These are phyloP conservation scores for Terana coerulea DNA, from an alignment of 768 basidiomycete genomes.

Conservation along the genomic window DNA sequence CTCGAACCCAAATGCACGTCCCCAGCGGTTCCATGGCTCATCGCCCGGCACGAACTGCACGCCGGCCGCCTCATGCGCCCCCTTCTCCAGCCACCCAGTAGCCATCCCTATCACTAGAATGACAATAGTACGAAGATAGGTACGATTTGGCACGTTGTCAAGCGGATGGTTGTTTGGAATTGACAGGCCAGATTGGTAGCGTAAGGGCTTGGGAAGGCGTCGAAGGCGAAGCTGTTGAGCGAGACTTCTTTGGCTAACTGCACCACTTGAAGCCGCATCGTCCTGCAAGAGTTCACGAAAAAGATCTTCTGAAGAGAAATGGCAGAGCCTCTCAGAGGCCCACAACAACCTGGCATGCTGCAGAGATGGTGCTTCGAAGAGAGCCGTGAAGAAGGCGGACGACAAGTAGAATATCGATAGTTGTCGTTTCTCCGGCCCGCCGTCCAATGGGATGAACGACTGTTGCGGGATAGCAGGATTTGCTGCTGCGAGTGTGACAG, in stretches of 20 bases:
- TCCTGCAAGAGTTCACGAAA: conserved; percentile 33
- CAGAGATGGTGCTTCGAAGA: conserved; percentile 36
- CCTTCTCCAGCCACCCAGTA: conserved; percentile 35
- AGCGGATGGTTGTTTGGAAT: conserved; percentile 22
- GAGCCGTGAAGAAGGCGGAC: conserved; percentile 40
- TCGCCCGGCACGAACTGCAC: conserved; percentile 48
- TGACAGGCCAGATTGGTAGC: not conserved
- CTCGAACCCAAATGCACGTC: conserved; percentile 28
- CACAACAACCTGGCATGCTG: conserved; percentile 12
- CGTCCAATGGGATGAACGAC: conserved; percentile 9
- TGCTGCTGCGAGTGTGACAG: conserved; percentile 38
- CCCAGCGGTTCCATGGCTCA: conserved; percentile 56
- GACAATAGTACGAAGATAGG: conserved; percentile 15
- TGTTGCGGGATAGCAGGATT: conserved; percentile 23
- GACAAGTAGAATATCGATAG: conserved; percentile 43
- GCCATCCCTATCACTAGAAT: conserved; percentile 25
- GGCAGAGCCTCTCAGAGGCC: not conserved
- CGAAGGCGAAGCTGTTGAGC: conserved; percentile 5
- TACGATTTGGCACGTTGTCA: conserved; percentile 18
- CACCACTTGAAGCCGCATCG: not conserved
- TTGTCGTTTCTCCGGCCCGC: not conserved
- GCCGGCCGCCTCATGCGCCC: conserved; percentile 31
- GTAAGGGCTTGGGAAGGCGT: not conserved
- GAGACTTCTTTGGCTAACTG: not conserved
- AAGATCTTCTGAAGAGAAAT: conserved; percentile 28